Percentiles rank a stretch among this genome's conserved stretches.
phyloP scores from a whole-genome alignment of 352 stramenopile genomes.

The Pythium aquatile region DNA sequence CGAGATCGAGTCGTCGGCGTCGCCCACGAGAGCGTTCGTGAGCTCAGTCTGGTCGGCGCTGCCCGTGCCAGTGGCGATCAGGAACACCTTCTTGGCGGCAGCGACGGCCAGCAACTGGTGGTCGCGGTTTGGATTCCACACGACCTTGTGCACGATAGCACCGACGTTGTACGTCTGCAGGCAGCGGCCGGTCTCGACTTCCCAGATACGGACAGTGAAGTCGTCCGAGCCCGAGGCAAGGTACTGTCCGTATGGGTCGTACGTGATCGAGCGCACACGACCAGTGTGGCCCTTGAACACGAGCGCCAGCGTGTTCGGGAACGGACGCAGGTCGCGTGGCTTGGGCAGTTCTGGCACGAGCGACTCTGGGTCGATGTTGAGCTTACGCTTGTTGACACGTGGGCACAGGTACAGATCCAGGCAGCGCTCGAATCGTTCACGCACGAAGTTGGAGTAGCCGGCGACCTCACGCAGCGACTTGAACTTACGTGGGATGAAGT shows the following conservation, averaged over 20 bases:
- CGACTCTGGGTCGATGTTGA: constrained; percentile 98
- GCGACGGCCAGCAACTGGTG: constrained; percentile 95
- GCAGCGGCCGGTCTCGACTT: constrained; percentile 94
- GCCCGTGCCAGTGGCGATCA: constrained; percentile 94
- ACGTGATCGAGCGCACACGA: constrained; percentile 91
- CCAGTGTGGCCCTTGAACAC: constrained; percentile 87
- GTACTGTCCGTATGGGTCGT: constrained; percentile 97
- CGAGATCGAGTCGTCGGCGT: constrained; percentile 72
- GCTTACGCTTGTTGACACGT: constrained; percentile 92
- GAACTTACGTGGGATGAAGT: constrained; percentile 98
- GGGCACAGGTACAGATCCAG: constrained; percentile 99
- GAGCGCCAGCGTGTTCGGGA: constrained; percentile 94
- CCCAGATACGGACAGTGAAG: constrained; percentile 95
- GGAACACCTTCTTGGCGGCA: constrained; percentile 87
- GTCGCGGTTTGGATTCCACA: constrained; percentile 97
- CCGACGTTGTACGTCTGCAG: constrained; percentile 92
- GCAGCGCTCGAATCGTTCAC: constrained; percentile 99
- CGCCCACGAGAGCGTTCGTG: constrained; percentile 93
- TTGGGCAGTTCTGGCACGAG: constrained; percentile 96
- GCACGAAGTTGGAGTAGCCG: constrained; percentile 95
- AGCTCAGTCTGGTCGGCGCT: constrained; percentile 92
- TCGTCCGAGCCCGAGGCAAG: constrained; percentile 95
- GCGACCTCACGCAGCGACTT: constrained; percentile 95
- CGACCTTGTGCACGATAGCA: constrained; percentile 88
- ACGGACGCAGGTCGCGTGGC: constrained; percentile 96